A percentile compares a stretch with the other conserved stretches of the same genome.
These are phyloP conservation scores for Penicillium expansum DNA, from an alignment of 2,329 filamentous ascomycete genomes.

Conservation along the genomic window DNA sequence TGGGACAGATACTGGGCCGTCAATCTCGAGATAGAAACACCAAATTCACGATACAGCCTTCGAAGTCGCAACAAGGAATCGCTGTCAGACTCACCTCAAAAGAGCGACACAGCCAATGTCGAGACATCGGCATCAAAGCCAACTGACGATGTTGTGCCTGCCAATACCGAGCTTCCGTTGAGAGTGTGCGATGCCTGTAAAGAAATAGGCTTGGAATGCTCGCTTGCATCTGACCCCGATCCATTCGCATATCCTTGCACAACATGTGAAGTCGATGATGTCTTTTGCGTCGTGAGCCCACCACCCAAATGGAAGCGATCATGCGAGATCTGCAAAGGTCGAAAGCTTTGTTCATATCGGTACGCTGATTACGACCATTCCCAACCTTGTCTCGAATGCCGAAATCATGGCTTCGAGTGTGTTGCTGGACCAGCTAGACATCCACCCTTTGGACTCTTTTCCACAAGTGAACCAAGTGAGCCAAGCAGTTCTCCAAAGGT, in stretches of 20 bases:
- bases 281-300: conserved; percentile 38
- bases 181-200: conserved; percentile 37
- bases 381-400: conserved; percentile 34
- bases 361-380: conserved; percentile 25
- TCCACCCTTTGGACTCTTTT: neutral
- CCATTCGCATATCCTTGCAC: conserved; percentile 38
- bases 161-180: conserved; percentile 18
- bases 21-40: neutral
- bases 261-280: conserved; percentile 29
- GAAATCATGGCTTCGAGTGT: conserved; percentile 28
- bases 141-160: neutral
- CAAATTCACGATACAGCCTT: neutral
- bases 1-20: conserved; percentile 5
- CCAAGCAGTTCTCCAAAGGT: neutral
- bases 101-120: too few species aligned
- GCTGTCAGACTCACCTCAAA: neutral
- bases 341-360: conserved; percentile 35
- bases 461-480: neutral
- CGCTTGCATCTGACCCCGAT: conserved; percentile 29
- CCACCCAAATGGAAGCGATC: conserved; percentile 32
- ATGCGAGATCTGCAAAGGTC: conserved; percentile 36
- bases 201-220: conserved; percentile 30
- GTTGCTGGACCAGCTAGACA: conserved; percentile 36
- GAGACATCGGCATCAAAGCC: neutral
- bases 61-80: neutral